phyloP scores from a whole-genome alignment of 2,329 filamentous ascomycete species.

The Laburnicola sp. region DNA sequence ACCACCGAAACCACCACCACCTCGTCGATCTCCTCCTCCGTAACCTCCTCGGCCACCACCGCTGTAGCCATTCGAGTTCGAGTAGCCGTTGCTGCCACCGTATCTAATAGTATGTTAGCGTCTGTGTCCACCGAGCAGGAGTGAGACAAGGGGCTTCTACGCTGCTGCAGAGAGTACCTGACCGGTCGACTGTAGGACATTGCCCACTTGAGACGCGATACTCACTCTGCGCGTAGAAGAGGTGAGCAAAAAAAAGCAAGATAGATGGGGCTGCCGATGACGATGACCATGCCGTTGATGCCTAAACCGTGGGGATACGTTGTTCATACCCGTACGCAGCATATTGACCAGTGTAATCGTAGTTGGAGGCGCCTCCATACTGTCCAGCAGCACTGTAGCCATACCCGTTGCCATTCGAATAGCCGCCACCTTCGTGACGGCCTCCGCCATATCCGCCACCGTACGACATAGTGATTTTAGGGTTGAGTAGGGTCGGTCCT shows the following conservation, averaged over 20 bases:
- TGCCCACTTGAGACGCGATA: slow-evolving; percentile 27
- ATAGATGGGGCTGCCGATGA: slow-evolving; percentile 33
- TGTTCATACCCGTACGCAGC: slow-evolving; percentile 40
- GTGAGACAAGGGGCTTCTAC: slow-evolving; percentile 33
- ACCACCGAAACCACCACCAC: slow-evolving; percentile 28
- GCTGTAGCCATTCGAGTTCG: not conserved
- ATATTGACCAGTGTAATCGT: slow-evolving; percentile 53
- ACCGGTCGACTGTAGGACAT: slow-evolving; percentile 26
- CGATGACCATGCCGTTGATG: slow-evolving; percentile 40
- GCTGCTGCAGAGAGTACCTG: slow-evolving; percentile 34
- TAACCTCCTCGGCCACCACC: slow-evolving; percentile 24
- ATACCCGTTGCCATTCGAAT: slow-evolving; percentile 56
- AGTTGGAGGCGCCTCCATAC: slow-evolving; percentile 52
- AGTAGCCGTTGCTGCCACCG: slow-evolving; percentile 38
- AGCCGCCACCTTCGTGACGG: slow-evolving; percentile 52
- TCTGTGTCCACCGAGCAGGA: not conserved
- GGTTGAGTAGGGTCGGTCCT: too few species aligned
- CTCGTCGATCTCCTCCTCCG: slow-evolving; percentile 7
- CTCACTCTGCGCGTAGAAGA: slow-evolving; percentile 37
- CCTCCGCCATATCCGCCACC: slow-evolving; percentile 50
- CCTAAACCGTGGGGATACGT: slow-evolving; percentile 17
- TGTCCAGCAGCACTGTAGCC: slow-evolving; percentile 45
- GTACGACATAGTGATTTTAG: slow-evolving; percentile 65
- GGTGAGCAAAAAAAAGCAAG: slow-evolving; percentile 31
- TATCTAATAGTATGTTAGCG: slow-evolving; percentile 32